These are phyloP conservation scores for Hypoxylon fuscum DNA, from an alignment of 495 filamentous ascomycete species.

Conservation along the genomic window DNA sequence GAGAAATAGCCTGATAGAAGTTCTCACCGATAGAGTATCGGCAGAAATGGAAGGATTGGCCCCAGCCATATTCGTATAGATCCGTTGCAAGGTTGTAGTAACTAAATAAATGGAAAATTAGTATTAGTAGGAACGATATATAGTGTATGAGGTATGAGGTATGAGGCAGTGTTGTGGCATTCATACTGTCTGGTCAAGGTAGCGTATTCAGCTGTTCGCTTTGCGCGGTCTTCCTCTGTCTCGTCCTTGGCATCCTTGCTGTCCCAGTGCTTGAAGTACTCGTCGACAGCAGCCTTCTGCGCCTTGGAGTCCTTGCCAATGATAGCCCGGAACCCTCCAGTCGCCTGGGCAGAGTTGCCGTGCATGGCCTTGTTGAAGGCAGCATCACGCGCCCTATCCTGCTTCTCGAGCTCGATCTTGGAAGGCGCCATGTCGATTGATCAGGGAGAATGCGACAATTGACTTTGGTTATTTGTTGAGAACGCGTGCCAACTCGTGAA, in stretches of 20 bases:
- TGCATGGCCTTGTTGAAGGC: constrained; percentile 93
- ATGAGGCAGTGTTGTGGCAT: no score
- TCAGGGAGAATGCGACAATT: neutral
- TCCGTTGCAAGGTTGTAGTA: constrained; percentile 99
- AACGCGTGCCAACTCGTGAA: neutral
- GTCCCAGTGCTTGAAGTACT: constrained; percentile 99
- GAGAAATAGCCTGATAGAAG: constrained; percentile 93
- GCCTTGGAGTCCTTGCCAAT: constrained; percentile 82
- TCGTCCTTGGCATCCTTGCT: constrained; percentile 85
- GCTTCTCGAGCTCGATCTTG: constrained; percentile 72
- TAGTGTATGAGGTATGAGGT: no score
- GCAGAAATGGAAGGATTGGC: constrained; percentile 96
- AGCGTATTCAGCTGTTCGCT: constrained; percentile 89
- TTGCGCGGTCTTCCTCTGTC: constrained; percentile 82
- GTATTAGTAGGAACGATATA: constrained; percentile 1
- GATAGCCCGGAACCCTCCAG: constrained; percentile 83
- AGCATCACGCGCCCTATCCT: constrained; percentile 90
- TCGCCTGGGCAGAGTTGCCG: constrained; percentile 77
- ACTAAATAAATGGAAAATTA: no score
- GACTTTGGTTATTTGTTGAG: neutral
- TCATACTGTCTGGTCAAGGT: constrained; percentile 93
- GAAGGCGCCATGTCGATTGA: constrained; percentile 70
- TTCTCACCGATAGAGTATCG: constrained; percentile 88
- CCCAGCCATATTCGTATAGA: constrained; percentile 97
- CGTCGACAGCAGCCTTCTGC: constrained; percentile 89